These are phyloP conservation scores for Ceratocystis cubensis DNA, from an alignment of 2,329 filamentous ascomycete species.

Conservation along the genomic window DNA sequence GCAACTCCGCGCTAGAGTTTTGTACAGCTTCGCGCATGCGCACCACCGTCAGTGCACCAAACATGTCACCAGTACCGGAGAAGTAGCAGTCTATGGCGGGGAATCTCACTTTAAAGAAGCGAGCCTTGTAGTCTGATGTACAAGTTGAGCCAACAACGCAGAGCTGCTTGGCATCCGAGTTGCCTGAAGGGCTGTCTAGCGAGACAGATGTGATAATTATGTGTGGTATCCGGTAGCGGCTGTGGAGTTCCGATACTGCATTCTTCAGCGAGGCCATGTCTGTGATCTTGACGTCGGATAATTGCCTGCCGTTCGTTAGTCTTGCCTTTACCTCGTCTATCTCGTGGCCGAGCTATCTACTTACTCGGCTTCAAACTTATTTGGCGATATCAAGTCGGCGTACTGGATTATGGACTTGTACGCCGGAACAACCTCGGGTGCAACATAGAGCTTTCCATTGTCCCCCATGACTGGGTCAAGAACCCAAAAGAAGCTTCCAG, in stretches of 20 bases:
- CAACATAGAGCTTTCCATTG: constrained; percentile 82
- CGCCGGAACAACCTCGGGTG: constrained; percentile 77
- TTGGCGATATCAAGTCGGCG: constrained; percentile 86
- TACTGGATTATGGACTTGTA: constrained; percentile 69
- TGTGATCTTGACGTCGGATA: constrained; percentile 73
- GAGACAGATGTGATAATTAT: constrained; percentile 85
- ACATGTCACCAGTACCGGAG: constrained; percentile 96
- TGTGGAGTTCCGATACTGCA: constrained; percentile 68
- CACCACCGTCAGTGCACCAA: constrained; percentile 78
- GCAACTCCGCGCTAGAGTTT: constrained; percentile 32
- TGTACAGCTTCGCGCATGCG: constrained; percentile 72
- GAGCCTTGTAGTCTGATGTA: constrained; percentile 48
- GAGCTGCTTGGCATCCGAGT: constrained; percentile 41
- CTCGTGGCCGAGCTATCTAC: constrained; percentile 26
- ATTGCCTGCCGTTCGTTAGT: constrained; percentile 42
- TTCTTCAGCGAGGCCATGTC: constrained; percentile 59
- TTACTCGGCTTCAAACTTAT: constrained; percentile 94
- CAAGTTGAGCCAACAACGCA: constrained; percentile 68
- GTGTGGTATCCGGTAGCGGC: constrained; percentile 65
- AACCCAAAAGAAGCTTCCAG: constrained; percentile 88
- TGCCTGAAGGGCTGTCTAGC: constrained; percentile 34
- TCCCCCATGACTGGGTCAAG: constrained; percentile 98
- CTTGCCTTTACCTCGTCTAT: neutral
- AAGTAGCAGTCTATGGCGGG: constrained; percentile 88
- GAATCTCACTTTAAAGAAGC: constrained; percentile 81